phyloP scores from a whole-genome alignment of 306 rosid genomes.

The Prunus fruticosa region DNA sequence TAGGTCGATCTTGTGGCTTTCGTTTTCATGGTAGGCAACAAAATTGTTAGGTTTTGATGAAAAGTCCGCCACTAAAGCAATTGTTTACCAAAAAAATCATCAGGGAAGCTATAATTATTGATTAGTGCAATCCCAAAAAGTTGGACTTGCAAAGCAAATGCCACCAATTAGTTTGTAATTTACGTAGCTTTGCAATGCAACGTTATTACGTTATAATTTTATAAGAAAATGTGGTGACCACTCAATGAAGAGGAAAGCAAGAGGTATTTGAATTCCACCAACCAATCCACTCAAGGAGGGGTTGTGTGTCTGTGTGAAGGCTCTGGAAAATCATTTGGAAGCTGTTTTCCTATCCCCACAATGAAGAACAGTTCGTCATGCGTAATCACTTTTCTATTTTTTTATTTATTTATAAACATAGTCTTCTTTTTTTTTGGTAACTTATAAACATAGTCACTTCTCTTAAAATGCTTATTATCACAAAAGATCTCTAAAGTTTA shows the following conservation, averaged over 20 bases:
- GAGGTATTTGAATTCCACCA: background rate
- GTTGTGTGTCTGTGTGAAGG: background rate
- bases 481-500: no score
- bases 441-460: no score
- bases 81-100: background rate
- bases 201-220: background rate
- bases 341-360: slow-evolving; percentile 29
- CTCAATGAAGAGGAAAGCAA: slow-evolving; percentile 4
- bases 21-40: background rate
- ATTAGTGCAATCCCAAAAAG: slow-evolving; percentile 3
- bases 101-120: background rate
- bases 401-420: no score
- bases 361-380: slow-evolving; percentile 8
- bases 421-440: no score
- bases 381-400: background rate
- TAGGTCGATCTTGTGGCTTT: background rate
- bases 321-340: background rate
- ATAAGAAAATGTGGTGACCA: background rate
- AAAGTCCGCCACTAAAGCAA: background rate
- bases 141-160: background rate
- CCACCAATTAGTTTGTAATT: background rate
- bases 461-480: no score
- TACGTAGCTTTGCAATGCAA: background rate
- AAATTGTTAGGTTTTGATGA: background rate
- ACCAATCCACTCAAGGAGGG: slow-evolving; percentile 8